phyloP scores from a whole-genome alignment of 2,329 filamentous ascomycete genomes.

The Podosphaera xanthii region DNA sequence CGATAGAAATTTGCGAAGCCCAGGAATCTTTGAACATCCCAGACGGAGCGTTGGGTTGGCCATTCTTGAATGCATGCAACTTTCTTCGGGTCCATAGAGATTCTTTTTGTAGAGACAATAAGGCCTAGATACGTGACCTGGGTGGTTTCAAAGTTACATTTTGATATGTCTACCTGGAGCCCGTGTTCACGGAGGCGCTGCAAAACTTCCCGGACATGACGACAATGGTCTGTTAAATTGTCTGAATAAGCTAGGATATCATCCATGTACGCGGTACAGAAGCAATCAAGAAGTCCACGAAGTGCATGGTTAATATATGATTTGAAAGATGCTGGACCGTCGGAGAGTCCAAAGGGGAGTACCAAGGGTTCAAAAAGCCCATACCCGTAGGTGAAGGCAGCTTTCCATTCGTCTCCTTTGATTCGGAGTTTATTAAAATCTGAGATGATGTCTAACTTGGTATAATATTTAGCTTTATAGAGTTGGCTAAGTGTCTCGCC shows the following conservation, averaged over 20 bases:
- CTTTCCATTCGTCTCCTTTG: neutral
- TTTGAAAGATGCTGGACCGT: neutral
- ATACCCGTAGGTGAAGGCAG: neutral
- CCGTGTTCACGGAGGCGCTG: neutral
- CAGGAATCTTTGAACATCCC: no score
- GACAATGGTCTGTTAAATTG: neutral
- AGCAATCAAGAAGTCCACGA: neutral
- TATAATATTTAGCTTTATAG: neutral
- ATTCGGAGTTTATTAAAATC: neutral
- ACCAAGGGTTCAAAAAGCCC: neutral
- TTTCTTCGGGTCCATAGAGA: no score
- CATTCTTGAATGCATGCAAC: no score
- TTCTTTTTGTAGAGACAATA: no score
- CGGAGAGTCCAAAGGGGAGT: neutral
- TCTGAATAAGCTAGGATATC: slow-evolving; percentile 4
- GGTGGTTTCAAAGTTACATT: slow-evolving; percentile 1
- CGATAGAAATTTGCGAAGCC: no score
- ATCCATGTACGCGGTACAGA: slow-evolving; percentile 2
- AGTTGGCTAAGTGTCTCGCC: neutral
- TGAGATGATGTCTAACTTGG: neutral
- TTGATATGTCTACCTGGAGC: neutral
- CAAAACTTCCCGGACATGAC: slow-evolving; percentile 1
- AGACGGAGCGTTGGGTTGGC: no score
- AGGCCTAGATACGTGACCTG: neutral
- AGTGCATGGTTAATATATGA: neutral